Conservation (phyloP, 495 filamentous ascomycete species). For the Hyaloscypha hepaticicola region DNA sequence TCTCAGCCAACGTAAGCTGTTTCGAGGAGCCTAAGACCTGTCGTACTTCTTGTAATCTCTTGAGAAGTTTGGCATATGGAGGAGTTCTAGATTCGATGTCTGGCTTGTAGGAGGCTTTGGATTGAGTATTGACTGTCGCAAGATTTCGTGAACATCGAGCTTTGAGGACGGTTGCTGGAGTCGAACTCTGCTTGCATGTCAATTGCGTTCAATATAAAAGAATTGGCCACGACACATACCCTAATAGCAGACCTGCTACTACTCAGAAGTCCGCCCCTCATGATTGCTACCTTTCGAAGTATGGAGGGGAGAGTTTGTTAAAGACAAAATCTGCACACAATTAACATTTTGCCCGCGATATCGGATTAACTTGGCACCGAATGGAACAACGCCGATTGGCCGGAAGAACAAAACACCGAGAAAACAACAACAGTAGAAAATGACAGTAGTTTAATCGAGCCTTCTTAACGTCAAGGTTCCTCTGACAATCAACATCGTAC, state of each 20-base stretch:
- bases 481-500: not conserved
- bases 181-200: constrained; percentile 26
- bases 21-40: constrained; percentile 64
- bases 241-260: constrained; percentile 32
- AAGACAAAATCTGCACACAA: not conserved
- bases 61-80: constrained; percentile 62
- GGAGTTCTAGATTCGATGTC: constrained; percentile 31
- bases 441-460: too few species aligned
- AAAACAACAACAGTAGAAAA: not conserved
- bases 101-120: constrained; percentile 24
- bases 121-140: constrained; percentile 26
- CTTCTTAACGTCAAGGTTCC: too few species aligned
- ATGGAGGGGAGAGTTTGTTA: not conserved
- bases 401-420: not conserved
- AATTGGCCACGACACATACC: constrained; percentile 11
- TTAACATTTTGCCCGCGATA: not conserved
- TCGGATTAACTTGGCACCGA: constrained; percentile 14
- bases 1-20: constrained; percentile 86
- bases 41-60: constrained; percentile 63
- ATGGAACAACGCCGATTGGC: constrained; percentile 26
- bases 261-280: constrained; percentile 30
- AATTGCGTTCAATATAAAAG: constrained; percentile 6
- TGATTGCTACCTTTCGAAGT: constrained; percentile 9
- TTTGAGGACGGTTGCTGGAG: constrained; percentile 8
- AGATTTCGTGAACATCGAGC: constrained; percentile 24